Evolutionary conservation across 306 rosid genomes (phyloP), one percentile per base, ranked within the genome.

Genomic region (Comarum palustre): DNA sequence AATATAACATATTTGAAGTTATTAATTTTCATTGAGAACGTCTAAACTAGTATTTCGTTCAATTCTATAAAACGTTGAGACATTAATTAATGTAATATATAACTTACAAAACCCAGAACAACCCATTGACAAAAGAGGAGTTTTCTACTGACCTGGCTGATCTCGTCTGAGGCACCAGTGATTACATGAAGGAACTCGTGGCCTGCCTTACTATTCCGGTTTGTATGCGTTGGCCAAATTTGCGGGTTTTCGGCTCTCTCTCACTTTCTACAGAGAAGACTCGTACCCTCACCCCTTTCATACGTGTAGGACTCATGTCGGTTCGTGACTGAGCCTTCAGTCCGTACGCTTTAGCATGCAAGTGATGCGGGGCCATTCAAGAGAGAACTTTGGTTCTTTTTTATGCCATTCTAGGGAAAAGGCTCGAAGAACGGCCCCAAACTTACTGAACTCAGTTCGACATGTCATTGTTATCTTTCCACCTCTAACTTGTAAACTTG

Each of bases 291-390:
- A 11, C 10, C 46, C 25, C 47, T 22, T 24, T 29, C 29, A 19
- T n/a, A 72, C 68, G 58, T 72, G 76, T 29, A 58, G 46, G 57
- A 19, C 25, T 51, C 63, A 69, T 57, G 63, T 51, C 5, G 15
- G 48, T 51, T 69, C 34, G 48, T 5, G 50, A 52, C 48, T 51
- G 50, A 69, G 36, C 63, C 74, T 51, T 69, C 74, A 34, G 63
- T 69, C 63, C 74, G 74, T 69, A 69, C 74, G 29, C 34, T 48
- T 66, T 24, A 68, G 46, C 73, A 48, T 52, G 66, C 61, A 48
- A 50, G 31, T 69, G 12, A 39, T 39, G 63, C 74, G 63, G 74
- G 59, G 66, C 38, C 38, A 32, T 7, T 9, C 17, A 29, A 12
- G 31, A 16, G 41, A 39, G 43, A 36, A 6, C 13, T 68, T 68